A percentile compares a stretch with the other conserved stretches of the same genome.
These are phyloP conservation scores for Hypoxylon sp. DNA, from an alignment of 2,329 filamentous ascomycete genomes.

Conservation along the genomic window DNA sequence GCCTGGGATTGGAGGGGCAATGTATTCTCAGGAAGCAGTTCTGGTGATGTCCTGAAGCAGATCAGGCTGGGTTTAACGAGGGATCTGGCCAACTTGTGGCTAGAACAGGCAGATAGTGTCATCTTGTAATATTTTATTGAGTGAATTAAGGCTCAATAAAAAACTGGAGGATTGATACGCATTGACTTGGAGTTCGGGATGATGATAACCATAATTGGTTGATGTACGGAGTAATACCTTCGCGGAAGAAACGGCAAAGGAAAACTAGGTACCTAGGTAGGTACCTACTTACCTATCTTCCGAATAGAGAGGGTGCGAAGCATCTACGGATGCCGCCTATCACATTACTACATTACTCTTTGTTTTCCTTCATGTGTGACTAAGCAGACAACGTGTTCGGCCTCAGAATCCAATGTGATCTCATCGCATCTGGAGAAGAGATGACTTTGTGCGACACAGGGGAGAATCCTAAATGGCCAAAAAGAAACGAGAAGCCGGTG, in stretches of 20 bases:
- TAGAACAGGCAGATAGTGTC: conserved; percentile 72
- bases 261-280: conserved; percentile 9
- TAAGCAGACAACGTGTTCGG: neutral
- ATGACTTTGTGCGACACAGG: neutral
- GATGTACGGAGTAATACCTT: conserved; percentile 20
- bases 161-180: conserved; percentile 10
- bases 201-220: conserved; percentile 9
- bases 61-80: conserved; percentile 79
- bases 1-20: conserved; percentile 78
- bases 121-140: conserved; percentile 53
- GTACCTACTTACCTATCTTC: too few species aligned
- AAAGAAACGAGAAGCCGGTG: neutral
- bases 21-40: conserved; percentile 68
- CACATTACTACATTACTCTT: neutral
- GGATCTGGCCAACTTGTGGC: conserved; percentile 78
- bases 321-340: neutral
- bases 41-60: conserved; percentile 77
- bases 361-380: too few species aligned
- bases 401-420: neutral
- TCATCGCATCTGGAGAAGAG: conserved; percentile 1
- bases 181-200: conserved; percentile 31
- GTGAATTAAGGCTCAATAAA: conserved; percentile 1
- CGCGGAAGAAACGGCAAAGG: conserved; percentile 17
- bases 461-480: too few species aligned
- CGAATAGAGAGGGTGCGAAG: neutral